Base-by-base conservation (phyloP, 23 red algal species). In the Agarophyton chilense region DNA sequence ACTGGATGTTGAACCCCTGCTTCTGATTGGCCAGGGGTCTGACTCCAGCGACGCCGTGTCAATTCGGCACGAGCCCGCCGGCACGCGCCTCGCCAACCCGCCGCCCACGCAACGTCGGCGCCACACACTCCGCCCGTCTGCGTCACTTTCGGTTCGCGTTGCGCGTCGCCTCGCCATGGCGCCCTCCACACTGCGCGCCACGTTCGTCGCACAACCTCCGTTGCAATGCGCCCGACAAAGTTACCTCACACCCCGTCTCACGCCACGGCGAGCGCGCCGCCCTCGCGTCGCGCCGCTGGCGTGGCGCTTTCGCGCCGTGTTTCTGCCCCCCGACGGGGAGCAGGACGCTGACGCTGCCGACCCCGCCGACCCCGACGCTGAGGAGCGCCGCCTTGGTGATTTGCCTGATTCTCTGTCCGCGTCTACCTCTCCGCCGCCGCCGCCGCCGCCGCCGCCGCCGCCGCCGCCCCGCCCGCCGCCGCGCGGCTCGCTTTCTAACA, bases 201-300 rank as follows among this genome's bases (percentile, higher is more conserved):
- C 68, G 14, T 74, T 74, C 41, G 68, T 74, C 68, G 39, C 68
- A 25, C 68, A 74, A 25, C 43, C 25, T 38, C 41, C 68, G 40
- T 25, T 74, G 21, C 68, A 25, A 39, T 39, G 29, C 10, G 29
- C 40, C 19, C 68, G 68, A 0, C 68, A 39, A 0, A 39, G 39
- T 1, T 33, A 25, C 43, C 9, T 29, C 31, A 14, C 32, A 14
- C 35, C 60, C 28, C 68, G 68, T 25, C 33, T 74, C 68, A 74
- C 68, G 19, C 68, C 40, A 3, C 68, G 68, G 13, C 68, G 68
- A 4, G 39, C 68, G 68, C 68, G 68, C 41, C 68, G 5, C 34
- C 35, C 64, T 29, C 64, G 64, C 68, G 43, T 21, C 43, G 19
- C 68, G n/a, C 56, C 56, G n/a, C 56, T n/a, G 56, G 28, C 56